phyloP scores from a whole-genome alignment of 192 early-diverging fungal species.

The Linnemannia schmuckeri region DNA sequence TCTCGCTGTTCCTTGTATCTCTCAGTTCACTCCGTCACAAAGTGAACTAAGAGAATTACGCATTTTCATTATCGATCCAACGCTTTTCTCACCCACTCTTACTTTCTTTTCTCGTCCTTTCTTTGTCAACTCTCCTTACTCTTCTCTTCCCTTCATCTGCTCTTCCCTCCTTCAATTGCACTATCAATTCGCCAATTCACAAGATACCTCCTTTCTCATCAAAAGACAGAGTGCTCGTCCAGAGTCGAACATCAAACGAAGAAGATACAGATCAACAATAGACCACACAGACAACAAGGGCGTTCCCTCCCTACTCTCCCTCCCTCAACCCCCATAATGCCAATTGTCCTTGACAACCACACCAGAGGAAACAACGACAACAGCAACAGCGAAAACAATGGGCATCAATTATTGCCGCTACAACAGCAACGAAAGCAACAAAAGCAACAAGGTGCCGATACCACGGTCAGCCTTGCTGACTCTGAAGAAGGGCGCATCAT shows the following conservation, averaged over 20 bases:
- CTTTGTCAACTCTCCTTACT: background rate
- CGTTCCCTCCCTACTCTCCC: background rate
- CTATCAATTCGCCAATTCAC: background rate
- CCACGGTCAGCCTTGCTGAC: no score
- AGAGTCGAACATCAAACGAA: background rate
- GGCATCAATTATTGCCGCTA: background rate
- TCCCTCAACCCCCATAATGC: constrained; percentile 17
- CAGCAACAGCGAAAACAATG: background rate
- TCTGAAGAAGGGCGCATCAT: constrained; percentile 11
- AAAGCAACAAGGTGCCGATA: background rate
- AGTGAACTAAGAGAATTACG: background rate
- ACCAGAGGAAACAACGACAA: background rate
- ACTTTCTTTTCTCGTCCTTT: background rate
- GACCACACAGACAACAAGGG: background rate
- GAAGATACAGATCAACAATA: background rate
- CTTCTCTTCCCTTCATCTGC: background rate
- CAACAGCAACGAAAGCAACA: background rate
- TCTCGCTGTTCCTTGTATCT: background rate
- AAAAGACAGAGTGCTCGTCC: background rate
- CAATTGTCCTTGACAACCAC: constrained; percentile 22
- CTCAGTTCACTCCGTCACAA: background rate
- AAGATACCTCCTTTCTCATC: background rate
- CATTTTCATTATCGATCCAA: constrained; percentile 4
- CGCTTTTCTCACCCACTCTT: background rate
- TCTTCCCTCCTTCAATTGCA: background rate